Conservation (phyloP, 495 filamentous ascomycete species). For the Xylaria castorea region DNA sequence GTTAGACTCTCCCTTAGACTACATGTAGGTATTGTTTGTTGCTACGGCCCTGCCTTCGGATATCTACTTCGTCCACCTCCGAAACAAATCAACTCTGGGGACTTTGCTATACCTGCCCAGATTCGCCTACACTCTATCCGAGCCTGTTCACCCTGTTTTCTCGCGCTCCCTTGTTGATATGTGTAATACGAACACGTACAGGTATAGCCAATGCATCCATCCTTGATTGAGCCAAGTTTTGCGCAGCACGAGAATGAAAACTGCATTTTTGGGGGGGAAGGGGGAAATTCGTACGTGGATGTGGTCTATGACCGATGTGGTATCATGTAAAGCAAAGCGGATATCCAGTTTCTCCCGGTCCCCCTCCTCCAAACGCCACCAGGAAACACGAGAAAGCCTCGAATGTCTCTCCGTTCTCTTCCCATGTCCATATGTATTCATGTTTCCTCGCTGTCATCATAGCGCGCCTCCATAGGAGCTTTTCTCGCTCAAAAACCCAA, state of each 20-base stretch:
- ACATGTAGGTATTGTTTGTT: background rate
- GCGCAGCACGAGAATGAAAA: background rate
- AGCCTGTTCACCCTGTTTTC: background rate
- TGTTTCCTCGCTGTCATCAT: background rate
- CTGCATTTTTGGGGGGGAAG: too few species aligned
- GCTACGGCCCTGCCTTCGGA: background rate
- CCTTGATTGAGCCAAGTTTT: background rate
- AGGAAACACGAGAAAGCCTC: background rate
- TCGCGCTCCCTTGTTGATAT: background rate
- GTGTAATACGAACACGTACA: background rate
- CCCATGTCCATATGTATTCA: background rate
- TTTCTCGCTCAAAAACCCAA: background rate
- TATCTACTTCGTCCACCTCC: background rate
- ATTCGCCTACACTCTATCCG: background rate
- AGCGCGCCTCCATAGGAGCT: background rate
- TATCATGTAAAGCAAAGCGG: conserved; percentile 16
- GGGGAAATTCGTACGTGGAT: background rate
- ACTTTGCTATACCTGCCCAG: background rate
- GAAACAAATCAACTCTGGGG: background rate
- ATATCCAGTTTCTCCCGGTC: background rate
- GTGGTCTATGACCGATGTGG: background rate
- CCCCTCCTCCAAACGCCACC: background rate
- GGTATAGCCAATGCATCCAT: background rate
- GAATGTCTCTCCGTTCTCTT: background rate
- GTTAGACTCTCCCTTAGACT: too few species aligned